Base-by-base conservation (phyloP, 1,284 basidiomycete genomes). In the Trichosporon coremiiforme region DNA sequence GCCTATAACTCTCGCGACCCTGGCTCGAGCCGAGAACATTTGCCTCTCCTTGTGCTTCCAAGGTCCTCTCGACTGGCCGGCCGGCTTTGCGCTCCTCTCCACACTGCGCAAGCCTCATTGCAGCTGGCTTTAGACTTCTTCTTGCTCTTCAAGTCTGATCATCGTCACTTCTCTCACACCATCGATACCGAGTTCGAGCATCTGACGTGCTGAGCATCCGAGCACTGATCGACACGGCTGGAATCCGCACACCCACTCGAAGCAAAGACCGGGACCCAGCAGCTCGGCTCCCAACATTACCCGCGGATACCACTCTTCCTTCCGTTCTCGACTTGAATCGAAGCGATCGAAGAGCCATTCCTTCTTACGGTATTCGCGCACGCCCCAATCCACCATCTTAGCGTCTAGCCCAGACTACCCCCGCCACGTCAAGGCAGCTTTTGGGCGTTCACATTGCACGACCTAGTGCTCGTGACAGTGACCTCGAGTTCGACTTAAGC, bases 11-110 rank as follows among this genome's bases (percentile, higher is more conserved):
- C 1, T 17, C 4, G 25, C 1, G 2, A 17, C 57, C 57, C 57
- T 60, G 57, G 35, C 29, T 33, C 29, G 9, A 60, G 57, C 57
- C 57, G 57, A 60, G 57, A 60, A 60, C 57, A 33, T 60, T 33
- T 60, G 31, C 57, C 57, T 9, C 29, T 60, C 57, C 22, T 60
- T 31, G 29, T 25, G 10, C 31, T 22, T 15, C 17, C 47, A 15
- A 45, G 17, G 41, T 38, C 41, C n/a, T n/a, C n/a, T n/a, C n/a
- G n/a, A n/a, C n/a, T n/a, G n/a, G n/a, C n/a, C n/a, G n/a, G n/a
- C n/a, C n/a, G n/a, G n/a, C n/a, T n/a, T 12, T 45, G 41, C 41
- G 7, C 41, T 45, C 15, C 41, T 15, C 41, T 45, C 41, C 36
- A 38, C 36, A 38, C 36, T 45, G 15, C 17, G 41, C 41, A 45